Base-by-base conservation (phyloP, 306 rosid genomes). In the Corylus americana region DNA sequence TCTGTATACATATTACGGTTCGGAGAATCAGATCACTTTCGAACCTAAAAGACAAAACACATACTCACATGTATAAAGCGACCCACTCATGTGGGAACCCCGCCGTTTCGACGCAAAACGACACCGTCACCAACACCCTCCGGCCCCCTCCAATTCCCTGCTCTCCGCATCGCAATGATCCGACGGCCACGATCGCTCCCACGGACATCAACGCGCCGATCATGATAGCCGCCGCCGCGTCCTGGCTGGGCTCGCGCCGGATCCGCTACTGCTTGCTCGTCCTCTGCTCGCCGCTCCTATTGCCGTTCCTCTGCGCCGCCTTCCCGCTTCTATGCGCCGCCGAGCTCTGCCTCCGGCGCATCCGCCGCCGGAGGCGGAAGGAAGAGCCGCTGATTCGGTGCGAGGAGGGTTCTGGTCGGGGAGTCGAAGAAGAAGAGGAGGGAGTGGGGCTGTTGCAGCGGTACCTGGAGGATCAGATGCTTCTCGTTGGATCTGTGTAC, bases 391-490 rank as follows among this genome's bases (percentile, higher is more conserved):
- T 81, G 17, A 61, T 80, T 27, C 81, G 70, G 10, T 85, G 88
- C 83, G 88, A 85, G 77, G 88, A 85, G 22, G 16, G 79, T 57
- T 17, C 83, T 48, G 55, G 77, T n/a, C 49, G 64, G 1, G 22
- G 73, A 7, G 80, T 5, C 2, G 61, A 14, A 17, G 74, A 58
- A 61, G 75, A 49, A 49, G 74, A 45, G n/a, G 66, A 44, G 50
- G 73, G 50, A 70, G 11, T 81, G 53, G 85, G 83, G 58, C 70
- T 85, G 75, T 63, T 85, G 75, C 88, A 81, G 83, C 82, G 88
- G 80, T 85, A 81, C 67, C 70, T 85, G 85, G 88, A 85, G 67
- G 88, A 85, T 69, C 88, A 85, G 80, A 57, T 85, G 71, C 22
- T 70, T 44, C 85, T 85, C 3, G 88, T 80, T 55, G 82, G 88